Evolutionary conservation across 1,284 basidiomycete genomes (phyloP).

Genomic region (Agroathelia rolfsii): DNA sequence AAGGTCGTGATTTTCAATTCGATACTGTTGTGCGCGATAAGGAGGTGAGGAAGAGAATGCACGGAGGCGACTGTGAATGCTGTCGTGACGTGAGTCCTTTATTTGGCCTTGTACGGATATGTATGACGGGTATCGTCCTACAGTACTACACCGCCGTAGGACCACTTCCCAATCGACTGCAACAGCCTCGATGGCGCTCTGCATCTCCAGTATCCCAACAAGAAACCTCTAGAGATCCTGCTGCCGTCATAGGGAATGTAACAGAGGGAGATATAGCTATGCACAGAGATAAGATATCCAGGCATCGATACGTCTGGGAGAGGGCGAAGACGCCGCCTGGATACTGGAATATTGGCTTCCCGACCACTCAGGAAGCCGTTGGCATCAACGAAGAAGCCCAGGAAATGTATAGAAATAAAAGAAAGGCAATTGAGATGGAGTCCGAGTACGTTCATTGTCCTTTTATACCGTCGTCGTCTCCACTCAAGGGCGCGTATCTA

Average conservation of each 20-base stretch:
- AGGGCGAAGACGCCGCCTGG: conserved; percentile 71
- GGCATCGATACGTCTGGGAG: conserved; percentile 69
- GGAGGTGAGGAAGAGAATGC: conserved; percentile 54
- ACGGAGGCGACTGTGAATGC: conserved; percentile 76
- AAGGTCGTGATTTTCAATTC: conserved; percentile 57
- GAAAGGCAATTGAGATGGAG: conserved; percentile 43
- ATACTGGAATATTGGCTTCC: conserved; percentile 86
- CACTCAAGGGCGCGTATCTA: too few relatives aligned
- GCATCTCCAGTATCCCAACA: conserved; percentile 30
- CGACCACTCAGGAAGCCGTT: conserved; percentile 69
- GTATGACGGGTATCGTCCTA: conserved; percentile 1
- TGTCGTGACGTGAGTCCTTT: conserved; percentile 63
- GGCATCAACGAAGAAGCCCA: conserved; percentile 66
- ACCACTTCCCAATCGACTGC: conserved; percentile 52
- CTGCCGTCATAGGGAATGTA: conserved; percentile 18
- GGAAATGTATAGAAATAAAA: conserved; percentile 60
- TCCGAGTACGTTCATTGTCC: conserved; percentile 31
- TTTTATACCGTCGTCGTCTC: neutral
- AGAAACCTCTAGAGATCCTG: conserved; percentile 18
- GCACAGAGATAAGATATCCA: conserved; percentile 70
- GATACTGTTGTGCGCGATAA: conserved; percentile 70
- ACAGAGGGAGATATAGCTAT: conserved; percentile 28
- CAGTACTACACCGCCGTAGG: conserved; percentile 79
- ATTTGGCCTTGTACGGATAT: neutral
- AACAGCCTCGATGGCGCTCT: conserved; percentile 62